A percentile compares a stretch with the other conserved stretches of the same genome.
phyloP scores from a whole-genome alignment of 2,329 filamentous ascomycete species.

The Colletotrichum chrysophilum region DNA sequence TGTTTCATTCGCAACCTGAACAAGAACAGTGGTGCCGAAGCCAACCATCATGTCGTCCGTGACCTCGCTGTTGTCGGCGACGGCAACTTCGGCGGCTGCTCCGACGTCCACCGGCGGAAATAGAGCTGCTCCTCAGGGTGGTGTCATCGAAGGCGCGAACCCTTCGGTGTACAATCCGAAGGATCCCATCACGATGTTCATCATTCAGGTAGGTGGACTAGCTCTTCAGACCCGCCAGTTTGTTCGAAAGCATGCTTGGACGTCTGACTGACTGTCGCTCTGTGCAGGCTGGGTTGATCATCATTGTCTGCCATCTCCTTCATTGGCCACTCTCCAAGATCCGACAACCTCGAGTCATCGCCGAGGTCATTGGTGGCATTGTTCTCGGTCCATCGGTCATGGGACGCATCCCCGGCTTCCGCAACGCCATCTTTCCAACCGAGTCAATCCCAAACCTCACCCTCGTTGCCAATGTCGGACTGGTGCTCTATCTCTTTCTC shows the following conservation, averaged over 20 bases:
- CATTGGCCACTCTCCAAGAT: conserved; percentile 80
- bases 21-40: not conserved
- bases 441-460: conserved; percentile 77
- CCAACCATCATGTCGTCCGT: conserved; percentile 5
- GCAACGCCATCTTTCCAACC: conserved; percentile 75
- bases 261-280: conserved; percentile 1
- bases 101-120: conserved; percentile 28
- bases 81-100: conserved; percentile 30
- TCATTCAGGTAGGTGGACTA: conserved; percentile 63
- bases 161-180: conserved; percentile 72
- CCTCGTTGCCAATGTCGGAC: conserved; percentile 81
- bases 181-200: conserved; percentile 77
- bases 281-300: conserved; percentile 45
- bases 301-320: conserved; percentile 56
- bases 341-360: conserved; percentile 82
- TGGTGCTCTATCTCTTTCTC: conserved; percentile 86
- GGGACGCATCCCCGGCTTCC: conserved; percentile 83
- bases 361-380: conserved; percentile 85
- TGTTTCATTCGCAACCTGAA: not conserved
- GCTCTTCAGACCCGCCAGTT: not conserved
- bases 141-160: conserved; percentile 74
- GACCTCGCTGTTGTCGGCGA: conserved; percentile 2
- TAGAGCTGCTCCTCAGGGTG: conserved; percentile 50
- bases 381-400: conserved; percentile 86
- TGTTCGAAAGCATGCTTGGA: not conserved